Evolutionary conservation across 805 yeast genomes (phyloP).

Genomic region (Suhomyces xylopsoci): DNA sequence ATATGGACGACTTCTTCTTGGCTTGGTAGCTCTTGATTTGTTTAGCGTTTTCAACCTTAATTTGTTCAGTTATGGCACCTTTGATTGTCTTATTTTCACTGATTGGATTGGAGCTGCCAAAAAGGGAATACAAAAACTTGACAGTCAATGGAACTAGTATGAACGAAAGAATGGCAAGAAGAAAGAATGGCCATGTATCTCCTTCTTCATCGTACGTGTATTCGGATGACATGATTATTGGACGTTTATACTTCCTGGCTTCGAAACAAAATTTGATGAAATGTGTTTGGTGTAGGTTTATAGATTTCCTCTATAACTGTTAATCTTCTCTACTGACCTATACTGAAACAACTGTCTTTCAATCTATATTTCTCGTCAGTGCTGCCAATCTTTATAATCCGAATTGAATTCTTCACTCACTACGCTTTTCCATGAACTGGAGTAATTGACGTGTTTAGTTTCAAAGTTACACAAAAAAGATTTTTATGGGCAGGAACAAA

Average conservation of each 20-base stretch:
- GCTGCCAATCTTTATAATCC: not conserved
- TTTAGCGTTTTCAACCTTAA: slow-evolving; percentile 24
- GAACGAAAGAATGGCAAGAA: slow-evolving; percentile 66
- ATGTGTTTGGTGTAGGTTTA: not conserved
- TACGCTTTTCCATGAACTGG: not conserved
- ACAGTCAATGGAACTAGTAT: slow-evolving; percentile 65
- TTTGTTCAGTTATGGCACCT: slow-evolving; percentile 33
- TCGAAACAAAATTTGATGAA: not conserved
- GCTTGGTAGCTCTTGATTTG: slow-evolving; percentile 24
- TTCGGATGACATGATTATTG: slow-evolving; percentile 38
- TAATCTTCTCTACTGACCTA: not conserved
- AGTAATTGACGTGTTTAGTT: slow-evolving; percentile 5
- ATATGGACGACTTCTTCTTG: slow-evolving; percentile 26
- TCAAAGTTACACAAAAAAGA: slow-evolving; percentile 3
- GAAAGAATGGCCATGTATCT: slow-evolving; percentile 92
- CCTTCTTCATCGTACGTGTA: slow-evolving; percentile 85
- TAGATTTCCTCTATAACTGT: not conserved
- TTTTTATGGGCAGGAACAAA: not conserved
- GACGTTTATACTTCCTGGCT: not conserved
- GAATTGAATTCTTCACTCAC: not conserved
- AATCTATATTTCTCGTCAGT: not conserved
- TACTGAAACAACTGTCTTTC: not conserved
- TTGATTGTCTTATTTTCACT: slow-evolving; percentile 21
- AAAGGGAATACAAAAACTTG: slow-evolving; percentile 18
- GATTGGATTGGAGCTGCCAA: slow-evolving; percentile 15